A percentile compares a stretch with the other conserved stretches of the same genome.
phyloP scores from a whole-genome alignment of 2,329 filamentous ascomycete species.

The Cercospora zeae-maydis region DNA sequence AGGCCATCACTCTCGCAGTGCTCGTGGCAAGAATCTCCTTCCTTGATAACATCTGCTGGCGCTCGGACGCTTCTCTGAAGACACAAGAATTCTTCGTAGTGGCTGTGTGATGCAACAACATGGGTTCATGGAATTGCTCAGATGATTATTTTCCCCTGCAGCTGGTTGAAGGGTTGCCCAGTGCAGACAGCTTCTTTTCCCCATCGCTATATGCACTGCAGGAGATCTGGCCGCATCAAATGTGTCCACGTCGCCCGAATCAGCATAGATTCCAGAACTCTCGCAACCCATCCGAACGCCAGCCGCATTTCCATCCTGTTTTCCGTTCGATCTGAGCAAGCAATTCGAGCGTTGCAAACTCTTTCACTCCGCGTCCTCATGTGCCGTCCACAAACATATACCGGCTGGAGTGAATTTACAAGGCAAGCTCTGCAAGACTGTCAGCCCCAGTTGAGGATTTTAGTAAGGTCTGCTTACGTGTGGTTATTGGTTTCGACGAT shows the following conservation, averaged over 20 bases:
- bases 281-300: slow-evolving; percentile 16
- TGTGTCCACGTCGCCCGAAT: not conserved
- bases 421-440: slow-evolving; percentile 11
- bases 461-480: slow-evolving; percentile 4
- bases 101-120: no score
- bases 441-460: not conserved
- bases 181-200: no score
- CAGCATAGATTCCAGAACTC: slow-evolving; percentile 14
- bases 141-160: no score
- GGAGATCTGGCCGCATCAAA: not conserved
- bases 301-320: slow-evolving; percentile 19
- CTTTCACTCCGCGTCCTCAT: slow-evolving; percentile 19
- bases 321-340: slow-evolving; percentile 18
- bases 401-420: slow-evolving; percentile 17
- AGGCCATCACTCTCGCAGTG: not conserved
- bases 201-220: not conserved
- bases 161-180: no score
- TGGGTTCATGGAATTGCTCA: no score
- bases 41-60: not conserved
- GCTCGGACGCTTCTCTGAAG: not conserved
- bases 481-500: slow-evolving; percentile 19
- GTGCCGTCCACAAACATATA: slow-evolving; percentile 14
- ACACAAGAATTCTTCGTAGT: no score
- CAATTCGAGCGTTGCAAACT: slow-evolving; percentile 17
- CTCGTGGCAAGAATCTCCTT: not conserved